Base-by-base conservation (phyloP, 2,329 filamentous ascomycete species). In the Diaporthe citriasiana region DNA sequence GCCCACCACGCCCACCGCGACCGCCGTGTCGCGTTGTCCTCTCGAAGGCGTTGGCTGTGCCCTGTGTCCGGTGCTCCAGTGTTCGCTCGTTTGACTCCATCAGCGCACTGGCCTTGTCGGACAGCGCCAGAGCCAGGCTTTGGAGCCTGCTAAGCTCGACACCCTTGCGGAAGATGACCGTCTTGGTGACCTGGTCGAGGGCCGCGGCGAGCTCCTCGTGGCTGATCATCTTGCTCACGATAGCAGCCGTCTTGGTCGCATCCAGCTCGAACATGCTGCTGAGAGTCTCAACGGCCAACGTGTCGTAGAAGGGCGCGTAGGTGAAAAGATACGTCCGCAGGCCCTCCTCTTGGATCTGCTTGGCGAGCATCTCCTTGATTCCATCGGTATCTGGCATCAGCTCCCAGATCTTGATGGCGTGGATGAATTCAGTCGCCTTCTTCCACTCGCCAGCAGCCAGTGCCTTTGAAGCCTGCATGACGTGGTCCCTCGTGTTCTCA, bases 321-420 rank as follows among this genome's bases (percentile, higher is more conserved):
- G 97, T 99, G 90, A 99, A 99, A 79, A 99, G 94, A 84, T 98
- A 99, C 71, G 97, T 99, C 79, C 97, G 92, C 71, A 99, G 92
- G 79, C 97, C 97, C 87, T 99, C 97, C 84, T 99, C 97, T 84
- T 99, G 97, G 82, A 98, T 98, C 88, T 99, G 97, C 83, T 95
- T 95, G 72, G 95, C 94, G 76, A 99, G 94, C 97, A 99, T 98
- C 71, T 90, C 85, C 92, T 98, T 98, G 89, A 98, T 97, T 83
- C 95, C 94, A 73, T 96, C 94, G 33, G 94, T 90, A 84, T 97
- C 93, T 74, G 95, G 94, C 91, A 99, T 97, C 78, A 99, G 90
- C 72, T 99, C 97, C 97, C 97, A 99, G 83, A 99, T 99, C 91
- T 98, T 99, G 88, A 99, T 99, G 81, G 93, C 94, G 88, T 97